Base-by-base conservation (phyloP, 345 rosid genomes). In the Ceriops decandra region DNA sequence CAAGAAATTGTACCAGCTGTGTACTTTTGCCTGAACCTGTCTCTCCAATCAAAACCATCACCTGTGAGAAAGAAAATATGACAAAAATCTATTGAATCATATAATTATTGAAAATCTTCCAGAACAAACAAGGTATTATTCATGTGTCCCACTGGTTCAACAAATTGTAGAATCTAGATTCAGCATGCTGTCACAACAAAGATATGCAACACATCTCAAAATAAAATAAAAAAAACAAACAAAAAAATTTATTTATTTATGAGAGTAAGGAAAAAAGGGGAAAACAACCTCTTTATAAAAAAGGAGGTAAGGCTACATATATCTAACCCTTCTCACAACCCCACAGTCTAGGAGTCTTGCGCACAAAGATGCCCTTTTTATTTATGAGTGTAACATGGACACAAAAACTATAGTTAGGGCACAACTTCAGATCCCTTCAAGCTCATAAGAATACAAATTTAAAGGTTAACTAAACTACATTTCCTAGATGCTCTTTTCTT, bases 1-100 rank as follows among this genome's bases (percentile, higher is more conserved):
- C 87, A 64, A 93, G 93, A 80, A 79, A 93, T 77, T 93, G 98
- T 72, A 84, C 92, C 79, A 93, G 62, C 82, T 93, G 97, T 19
- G 98, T 93, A 74, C 97, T 93, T 79, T 93, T 93, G 36, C 98
- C 98, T 8, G 96, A 93, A 73, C 98, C 98, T 35, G 97, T 93
- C 83, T 93, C 96, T 73, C 98, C 97, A 74, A 84, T 82, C 87
- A 93, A 81, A 8, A 93, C 92, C 74, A 62, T 81, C 64, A 89
- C 58, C 97, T 93, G 86, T 33, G 19, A 47, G 79, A 61, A 71
- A 67, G 60, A n/a, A 21, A 60, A 67, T 61, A 76, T 36, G 21
- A 70, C 54, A 26, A 22, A 70, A 11, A 19, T 15, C 22, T n/a
- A 61, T 38, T 21, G 24, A 24, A 9, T 32, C 24, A 2, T 1